Base-by-base conservation (phyloP, 2,329 filamentous ascomycete species). In the Penicillium sp. region DNA sequence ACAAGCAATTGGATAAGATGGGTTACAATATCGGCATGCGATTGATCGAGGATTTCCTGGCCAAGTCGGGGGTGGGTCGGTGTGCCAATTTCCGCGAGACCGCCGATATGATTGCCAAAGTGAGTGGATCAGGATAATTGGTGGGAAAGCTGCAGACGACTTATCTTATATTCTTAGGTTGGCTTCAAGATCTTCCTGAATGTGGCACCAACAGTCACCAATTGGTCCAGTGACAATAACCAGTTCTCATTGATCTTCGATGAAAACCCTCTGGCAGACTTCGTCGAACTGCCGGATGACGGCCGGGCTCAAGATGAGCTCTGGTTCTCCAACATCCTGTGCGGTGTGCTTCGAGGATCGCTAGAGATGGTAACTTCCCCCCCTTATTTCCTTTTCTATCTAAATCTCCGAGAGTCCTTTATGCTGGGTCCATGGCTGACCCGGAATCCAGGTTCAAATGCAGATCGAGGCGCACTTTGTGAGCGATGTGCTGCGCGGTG, bases 171-270 rank as follows among this genome's bases (percentile, higher is more conserved):
- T 15, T 18, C 18, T 45, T 57, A 97, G 90, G 89, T 99, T 62
- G 94, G 94, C 54, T 99, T 99, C 80, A 97, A 99, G 78, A 96
- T 99, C 63, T 99, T 99, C 74, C 85, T 99, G 58, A 99, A 99
- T 70, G 92, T 97, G 65, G 95, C 92, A 4, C 94, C 94, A 0
- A 89, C 88, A 7, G 88, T 97, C 61, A 91, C 92, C 46, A 97
- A 96, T 72, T 99, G 94, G 94, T 94, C 92, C 22, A 90, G 84
- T 72, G 94, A 99, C 75, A 94, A 88, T 77, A 97, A 96, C 73
- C 91, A 96, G 65, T 99, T 99, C 78, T 97, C 92, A 0, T 81
- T 99, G 12, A 85, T 97, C 15, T 96, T 99, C 65, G 94, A 99
- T 63, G 94, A 99, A 74, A 99, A 97, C 69, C 94, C 94, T 0